Evolutionary conservation across 805 yeast species (phyloP), one percentile per base, ranked within the genome.

Genomic region (Ogataea allantospora): DNA sequence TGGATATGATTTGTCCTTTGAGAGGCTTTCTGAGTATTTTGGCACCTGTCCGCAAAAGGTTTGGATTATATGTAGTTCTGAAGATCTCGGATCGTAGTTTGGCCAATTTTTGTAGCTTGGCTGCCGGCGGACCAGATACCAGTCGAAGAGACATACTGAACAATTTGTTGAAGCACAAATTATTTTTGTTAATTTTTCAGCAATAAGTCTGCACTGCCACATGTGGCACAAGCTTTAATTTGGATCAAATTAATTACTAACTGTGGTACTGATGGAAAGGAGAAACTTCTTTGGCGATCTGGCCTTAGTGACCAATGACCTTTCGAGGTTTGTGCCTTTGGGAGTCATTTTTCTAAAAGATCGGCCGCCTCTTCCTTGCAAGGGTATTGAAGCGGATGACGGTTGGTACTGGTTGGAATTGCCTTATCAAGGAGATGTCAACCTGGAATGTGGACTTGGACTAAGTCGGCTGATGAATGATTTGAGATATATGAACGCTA

Each of bases 51-150:
- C 95, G 77, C 30, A 62, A 62, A 27, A 68, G 66, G 7, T 67
- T 61, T 18, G 95, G 93, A 55, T 84, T 85, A 65, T 75, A 85
- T 17, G 77, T 73, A 25, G 80, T 78, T 43, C 82, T 80, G 55
- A 86, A 86, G 24, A 86, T 73, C 43, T 73, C 68, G 21, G 87
- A 78, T 42, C 81, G 76, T 18, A 80, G 59, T 55, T 81, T 71
- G 41, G 78, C 72, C 18, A 80, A 70, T 55, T 76, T 73, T 31
- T 69, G 63, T 12, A 84, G 65, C 56, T 86, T 73, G 35, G 60
- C 63, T 44, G 57, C 52, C 2, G 67, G 43, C 14, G 78, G 77
- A 5, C 50, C 10, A 11, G n/a, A 14, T 5, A 30, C 10, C 11
- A 36, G 20, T 30, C 31, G 30, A 26, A 27, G 35, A 13, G 47